Evolutionary conservation across 345 rosid genomes (phyloP), one percentile per base, ranked within the genome.

Genomic region (Limnanthes douglasii): DNA sequence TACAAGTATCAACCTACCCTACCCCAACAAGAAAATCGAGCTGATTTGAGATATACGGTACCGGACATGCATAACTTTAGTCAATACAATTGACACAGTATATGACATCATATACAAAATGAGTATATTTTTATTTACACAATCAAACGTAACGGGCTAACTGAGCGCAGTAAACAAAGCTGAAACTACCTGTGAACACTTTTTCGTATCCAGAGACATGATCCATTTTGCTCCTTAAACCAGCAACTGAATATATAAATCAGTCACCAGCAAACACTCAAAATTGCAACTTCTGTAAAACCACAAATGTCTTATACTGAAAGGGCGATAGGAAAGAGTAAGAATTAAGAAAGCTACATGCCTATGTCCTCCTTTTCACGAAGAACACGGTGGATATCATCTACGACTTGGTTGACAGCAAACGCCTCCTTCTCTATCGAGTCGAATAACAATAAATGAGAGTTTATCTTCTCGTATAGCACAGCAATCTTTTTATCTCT

Each of bases 351-450:
- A 21, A 54, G 52, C 43, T 19, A 70, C 82, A 43, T 70, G 73
- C 95, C 92, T 78, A 72, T 45, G 55, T 70, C 84, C 65, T 75
- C 86, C 54, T 68, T 83, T 46, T 68, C 73, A 54, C 52, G 66
- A 46, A 78, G 63, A 62, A 68, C 32, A 11, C 58, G 53, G 39
- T 68, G 66, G 66, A 66, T 67, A 21, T 62, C 59, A 16, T 75
- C 72, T 39, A 73, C 56, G 28, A 73, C 61, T 45, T 69, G 66
- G 49, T 68, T 75, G 43, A 75, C 53, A 12, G 53, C 56, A n/a
- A 62, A 63, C 51, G 84, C 83, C 62, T 72, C 86, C 50, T 56
- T 78, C 65, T 72, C 80, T 48, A 83, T 83, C 9, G 84, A 75
- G 62, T 78, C 86, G 45, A 83, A 72, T 54, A 78, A 51, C 8